Percentiles rank a stretch among this genome's conserved stretches.
Evolutionary conservation across 2,329 filamentous ascomycete genomes (phyloP).

Genomic region (Botrytis pseudocinerea): DNA sequence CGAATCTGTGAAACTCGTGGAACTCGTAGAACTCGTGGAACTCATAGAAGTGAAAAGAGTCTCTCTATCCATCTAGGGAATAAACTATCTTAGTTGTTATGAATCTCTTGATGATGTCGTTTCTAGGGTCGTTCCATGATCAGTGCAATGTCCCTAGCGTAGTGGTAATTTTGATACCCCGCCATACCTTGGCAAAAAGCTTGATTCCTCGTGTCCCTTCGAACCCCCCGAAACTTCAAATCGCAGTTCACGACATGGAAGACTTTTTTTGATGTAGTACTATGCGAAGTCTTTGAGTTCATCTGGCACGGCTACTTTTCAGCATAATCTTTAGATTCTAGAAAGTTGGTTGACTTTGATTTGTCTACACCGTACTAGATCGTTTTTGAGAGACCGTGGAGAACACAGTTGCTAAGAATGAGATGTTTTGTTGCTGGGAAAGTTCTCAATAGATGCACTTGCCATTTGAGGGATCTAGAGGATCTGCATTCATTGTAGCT

Average conservation of each 20-base stretch:
- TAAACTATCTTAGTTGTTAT: background rate
- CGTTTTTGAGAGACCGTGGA: too few relatives aligned
- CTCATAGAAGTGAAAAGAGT: background rate
- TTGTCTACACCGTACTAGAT: background rate
- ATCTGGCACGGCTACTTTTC: background rate
- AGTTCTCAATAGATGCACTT: background rate
- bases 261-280: background rate
- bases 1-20: background rate
- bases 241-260: background rate
- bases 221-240: background rate
- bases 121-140: background rate
- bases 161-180: background rate
- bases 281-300: too few relatives aligned
- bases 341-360: background rate
- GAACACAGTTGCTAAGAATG: background rate
- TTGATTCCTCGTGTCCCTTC: background rate
- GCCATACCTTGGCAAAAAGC: background rate
- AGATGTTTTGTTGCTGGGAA: background rate
- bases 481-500: background rate
- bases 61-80: background rate
- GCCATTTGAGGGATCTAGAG: background rate
- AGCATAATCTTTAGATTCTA: background rate
- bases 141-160: background rate
- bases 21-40: background rate
- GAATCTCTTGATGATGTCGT: background rate